Percentiles rank a stretch among this genome's conserved stretches.
These are phyloP conservation scores for Thermothelomyces thermophilus DNA, from an alignment of 2,329 filamentous ascomycete species.

Conservation along the genomic window DNA sequence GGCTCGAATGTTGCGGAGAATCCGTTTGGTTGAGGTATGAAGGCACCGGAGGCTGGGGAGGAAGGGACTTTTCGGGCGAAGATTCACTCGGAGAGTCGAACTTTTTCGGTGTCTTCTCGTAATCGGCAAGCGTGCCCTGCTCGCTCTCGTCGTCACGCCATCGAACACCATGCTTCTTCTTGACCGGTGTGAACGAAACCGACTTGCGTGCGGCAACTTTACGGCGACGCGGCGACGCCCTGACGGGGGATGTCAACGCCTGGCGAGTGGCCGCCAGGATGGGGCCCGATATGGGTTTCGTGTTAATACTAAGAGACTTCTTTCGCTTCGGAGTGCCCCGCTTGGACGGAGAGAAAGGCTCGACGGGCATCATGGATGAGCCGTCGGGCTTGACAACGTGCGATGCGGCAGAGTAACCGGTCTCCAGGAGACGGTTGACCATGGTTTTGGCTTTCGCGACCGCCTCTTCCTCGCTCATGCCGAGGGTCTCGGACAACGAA, in stretches of 20 bases:
- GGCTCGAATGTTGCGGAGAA: slow-evolving; percentile 44
- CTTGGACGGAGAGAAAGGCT: slow-evolving; percentile 64
- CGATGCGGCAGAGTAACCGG: slow-evolving; percentile 65
- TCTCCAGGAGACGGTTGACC: slow-evolving; percentile 70
- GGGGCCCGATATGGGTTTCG: slow-evolving; percentile 42
- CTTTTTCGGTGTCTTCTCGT: slow-evolving; percentile 81
- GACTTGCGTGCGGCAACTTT: slow-evolving; percentile 64
- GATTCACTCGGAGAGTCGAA: slow-evolving; percentile 48
- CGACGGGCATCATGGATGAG: slow-evolving; percentile 48
- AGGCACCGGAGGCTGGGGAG: slow-evolving; percentile 43
- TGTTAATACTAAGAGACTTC: slow-evolving; percentile 39
- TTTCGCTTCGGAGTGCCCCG: slow-evolving; percentile 72
- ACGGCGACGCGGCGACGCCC: slow-evolving; percentile 72
- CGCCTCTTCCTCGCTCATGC: slow-evolving; percentile 78
- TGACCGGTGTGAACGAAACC: slow-evolving; percentile 75
- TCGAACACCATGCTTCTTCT: slow-evolving; percentile 69
- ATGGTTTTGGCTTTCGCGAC: slow-evolving; percentile 71
- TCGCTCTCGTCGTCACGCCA: slow-evolving; percentile 88
- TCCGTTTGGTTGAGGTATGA: slow-evolving; percentile 45
- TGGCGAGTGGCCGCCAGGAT: slow-evolving; percentile 30
- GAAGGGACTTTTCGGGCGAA: slow-evolving; percentile 41
- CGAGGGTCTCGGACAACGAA: slow-evolving; percentile 72
- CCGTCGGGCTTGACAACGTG: slow-evolving; percentile 91
- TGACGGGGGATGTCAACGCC: slow-evolving; percentile 57
- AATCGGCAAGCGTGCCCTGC: slow-evolving; percentile 79